Percentiles rank a stretch among this genome's conserved stretches.
phyloP scores from a whole-genome alignment of 805 yeast genomes.

The Metschnikowia continentalis region DNA sequence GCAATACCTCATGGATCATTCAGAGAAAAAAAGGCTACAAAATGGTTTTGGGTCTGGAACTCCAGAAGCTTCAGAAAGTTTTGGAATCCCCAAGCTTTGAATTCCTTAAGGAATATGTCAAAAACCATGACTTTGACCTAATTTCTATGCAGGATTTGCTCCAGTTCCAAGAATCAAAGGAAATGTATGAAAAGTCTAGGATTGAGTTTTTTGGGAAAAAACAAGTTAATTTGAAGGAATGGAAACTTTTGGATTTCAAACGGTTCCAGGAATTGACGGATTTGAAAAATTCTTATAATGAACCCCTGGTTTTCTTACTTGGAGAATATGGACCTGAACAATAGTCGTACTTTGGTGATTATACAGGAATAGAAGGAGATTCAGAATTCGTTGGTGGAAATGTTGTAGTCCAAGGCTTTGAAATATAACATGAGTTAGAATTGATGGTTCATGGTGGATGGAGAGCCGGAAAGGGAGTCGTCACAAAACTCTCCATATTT shows the following conservation, averaged over 20 bases:
- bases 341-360: neutral
- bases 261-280: conserved; percentile 9
- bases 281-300: neutral
- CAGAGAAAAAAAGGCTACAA: conserved; percentile 3
- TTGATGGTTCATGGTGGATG: too few species aligned
- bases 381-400: conserved; percentile 1
- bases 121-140: neutral
- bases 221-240: conserved; percentile 15
- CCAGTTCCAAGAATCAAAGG: conserved; percentile 2
- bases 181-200: conserved; percentile 3
- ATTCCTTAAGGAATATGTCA: conserved; percentile 8
- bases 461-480: too few species aligned
- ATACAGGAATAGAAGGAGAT: neutral
- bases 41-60: conserved; percentile 3
- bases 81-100: conserved; percentile 8
- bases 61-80: neutral
- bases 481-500: too few species aligned
- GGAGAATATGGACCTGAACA: conserved; percentile 1
- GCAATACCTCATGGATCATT: conserved; percentile 9
- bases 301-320: conserved; percentile 20
- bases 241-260: conserved; percentile 13
- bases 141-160: neutral
- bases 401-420: conserved; percentile 5
- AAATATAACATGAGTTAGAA: too few species aligned
- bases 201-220: conserved; percentile 13